Conservation (phyloP, 2,329 filamentous ascomycete species). For the Pseudogymnoascus sp. region DNA sequence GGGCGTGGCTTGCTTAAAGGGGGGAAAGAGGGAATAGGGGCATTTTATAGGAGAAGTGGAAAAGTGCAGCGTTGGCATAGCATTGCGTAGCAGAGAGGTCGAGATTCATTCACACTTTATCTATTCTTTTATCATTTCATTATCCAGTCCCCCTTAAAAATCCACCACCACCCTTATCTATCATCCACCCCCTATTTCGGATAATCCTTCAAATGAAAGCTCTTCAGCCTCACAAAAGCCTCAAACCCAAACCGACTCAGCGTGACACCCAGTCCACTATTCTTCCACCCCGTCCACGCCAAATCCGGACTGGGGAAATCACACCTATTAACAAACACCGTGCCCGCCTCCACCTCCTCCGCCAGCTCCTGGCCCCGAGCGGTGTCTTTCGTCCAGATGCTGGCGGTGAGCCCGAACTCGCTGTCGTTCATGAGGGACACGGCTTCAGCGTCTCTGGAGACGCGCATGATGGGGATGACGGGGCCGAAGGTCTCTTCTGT, state of each 20-base stretch:
- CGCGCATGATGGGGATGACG: constrained; percentile 83
- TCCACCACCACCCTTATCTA: too few relatives aligned
- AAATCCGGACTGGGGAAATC: constrained; percentile 92
- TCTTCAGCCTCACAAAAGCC: constrained; percentile 94
- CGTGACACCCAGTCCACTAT: constrained; percentile 87
- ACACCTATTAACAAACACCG: constrained; percentile 91
- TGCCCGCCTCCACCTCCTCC: constrained; percentile 81
- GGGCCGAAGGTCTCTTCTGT: constrained; percentile 92
- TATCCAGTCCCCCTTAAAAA: background rate
- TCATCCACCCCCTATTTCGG: constrained; percentile 42
- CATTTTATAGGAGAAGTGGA: too few relatives aligned
- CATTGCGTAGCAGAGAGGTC: background rate
- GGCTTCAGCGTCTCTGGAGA: constrained; percentile 73
- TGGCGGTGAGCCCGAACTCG: constrained; percentile 90
- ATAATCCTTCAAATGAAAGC: constrained; percentile 83
- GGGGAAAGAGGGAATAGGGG: constrained; percentile 60
- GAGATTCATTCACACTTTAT: background rate
- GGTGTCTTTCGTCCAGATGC: constrained; percentile 91
- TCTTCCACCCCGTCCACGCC: constrained; percentile 97
- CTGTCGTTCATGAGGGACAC: constrained; percentile 87
- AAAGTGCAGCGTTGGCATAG: background rate
- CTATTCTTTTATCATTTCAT: background rate
- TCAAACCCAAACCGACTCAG: constrained; percentile 88
- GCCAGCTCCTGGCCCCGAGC: constrained; percentile 67
- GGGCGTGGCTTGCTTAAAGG: constrained; percentile 43